Conservation (phyloP, 1,139 yeast genomes). For the Kodamaea plutei region DNA sequence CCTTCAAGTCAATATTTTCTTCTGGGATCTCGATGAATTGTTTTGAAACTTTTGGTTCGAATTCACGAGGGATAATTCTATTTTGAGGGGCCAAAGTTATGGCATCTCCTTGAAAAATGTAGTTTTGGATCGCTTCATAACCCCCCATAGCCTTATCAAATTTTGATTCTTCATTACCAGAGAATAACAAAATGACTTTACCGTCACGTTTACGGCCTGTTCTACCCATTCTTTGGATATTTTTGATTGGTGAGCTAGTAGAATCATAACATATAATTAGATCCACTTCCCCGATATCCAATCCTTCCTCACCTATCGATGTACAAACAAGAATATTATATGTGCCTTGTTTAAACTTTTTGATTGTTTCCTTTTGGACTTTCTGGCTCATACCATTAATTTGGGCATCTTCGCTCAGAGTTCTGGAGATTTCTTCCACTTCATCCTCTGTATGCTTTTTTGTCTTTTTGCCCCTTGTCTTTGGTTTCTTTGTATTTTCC, state of each 20-base stretch:
- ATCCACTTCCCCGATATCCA: conserved; percentile 97
- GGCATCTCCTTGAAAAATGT: conserved; percentile 43
- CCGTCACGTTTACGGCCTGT: conserved; percentile 97
- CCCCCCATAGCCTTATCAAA: conserved; percentile 84
- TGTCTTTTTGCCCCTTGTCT: conserved; percentile 20
- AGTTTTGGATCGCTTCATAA: conserved; percentile 72
- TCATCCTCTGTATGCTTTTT: conserved; percentile 7
- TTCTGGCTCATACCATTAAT: conserved; percentile 66
- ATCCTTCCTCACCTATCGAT: conserved; percentile 97
- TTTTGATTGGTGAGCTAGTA: conserved; percentile 88
- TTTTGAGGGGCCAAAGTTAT: conserved; percentile 46
- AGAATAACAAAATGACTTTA: conserved; percentile 67
- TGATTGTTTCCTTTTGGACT: conserved; percentile 67
- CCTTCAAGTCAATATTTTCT: conserved; percentile 55
- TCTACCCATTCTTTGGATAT: conserved; percentile 95
- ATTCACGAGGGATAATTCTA: conserved; percentile 60
- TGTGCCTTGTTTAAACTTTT: conserved; percentile 64
- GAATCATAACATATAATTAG: conserved; percentile 89
- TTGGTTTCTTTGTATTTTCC: conserved; percentile 32
- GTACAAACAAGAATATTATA: conserved; percentile 88
- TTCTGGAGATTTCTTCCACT: too few relatives aligned
- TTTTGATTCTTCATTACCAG: conserved; percentile 74
- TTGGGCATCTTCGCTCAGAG: conserved; percentile 54
- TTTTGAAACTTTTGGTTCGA: conserved; percentile 54
- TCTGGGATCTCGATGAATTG: conserved; percentile 61